Evolutionary conservation across 2,329 filamentous ascomycete genomes (phyloP).

Genomic region (Penicillium crustosum): DNA sequence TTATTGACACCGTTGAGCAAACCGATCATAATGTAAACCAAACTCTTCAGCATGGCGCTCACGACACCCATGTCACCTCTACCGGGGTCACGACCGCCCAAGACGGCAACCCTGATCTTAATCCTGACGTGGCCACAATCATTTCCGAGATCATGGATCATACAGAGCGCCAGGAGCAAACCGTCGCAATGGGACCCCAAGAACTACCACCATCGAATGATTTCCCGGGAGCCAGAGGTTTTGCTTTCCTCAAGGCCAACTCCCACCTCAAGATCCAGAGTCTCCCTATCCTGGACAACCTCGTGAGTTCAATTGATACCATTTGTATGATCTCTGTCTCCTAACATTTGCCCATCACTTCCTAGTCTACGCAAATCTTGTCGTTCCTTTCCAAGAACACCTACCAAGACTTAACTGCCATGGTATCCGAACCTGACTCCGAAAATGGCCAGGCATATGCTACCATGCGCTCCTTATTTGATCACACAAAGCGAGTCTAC

Average conservation of each 20-base stretch:
- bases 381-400: slow-evolving; percentile 57
- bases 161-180: slow-evolving; percentile 43
- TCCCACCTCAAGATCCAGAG: slow-evolving; percentile 57
- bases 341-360: background rate
- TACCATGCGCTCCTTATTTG: slow-evolving; percentile 61
- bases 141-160: slow-evolving; percentile 47
- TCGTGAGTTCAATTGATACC: slow-evolving; percentile 45
- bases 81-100: slow-evolving; percentile 20
- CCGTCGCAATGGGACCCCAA: slow-evolving; percentile 38
- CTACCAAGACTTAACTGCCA: slow-evolving; percentile 57
- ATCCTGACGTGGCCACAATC: slow-evolving; percentile 40
- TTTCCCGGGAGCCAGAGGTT: slow-evolving; percentile 33
- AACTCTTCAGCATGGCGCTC: slow-evolving; percentile 19
- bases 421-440: slow-evolving; percentile 56
- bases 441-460: slow-evolving; percentile 62
- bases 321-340: background rate
- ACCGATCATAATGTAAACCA: slow-evolving; percentile 23
- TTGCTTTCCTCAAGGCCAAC: slow-evolving; percentile 45
- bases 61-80: slow-evolving; percentile 19
- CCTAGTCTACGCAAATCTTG: slow-evolving; percentile 60
- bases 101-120: slow-evolving; percentile 29
- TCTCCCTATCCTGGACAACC: slow-evolving; percentile 60
- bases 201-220: slow-evolving; percentile 31
- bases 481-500: slow-evolving; percentile 64
- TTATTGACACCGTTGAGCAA: slow-evolving; percentile 29